Conservation (phyloP, 2,329 filamentous ascomycete species). For the Pseudogymnoascus sp. region DNA sequence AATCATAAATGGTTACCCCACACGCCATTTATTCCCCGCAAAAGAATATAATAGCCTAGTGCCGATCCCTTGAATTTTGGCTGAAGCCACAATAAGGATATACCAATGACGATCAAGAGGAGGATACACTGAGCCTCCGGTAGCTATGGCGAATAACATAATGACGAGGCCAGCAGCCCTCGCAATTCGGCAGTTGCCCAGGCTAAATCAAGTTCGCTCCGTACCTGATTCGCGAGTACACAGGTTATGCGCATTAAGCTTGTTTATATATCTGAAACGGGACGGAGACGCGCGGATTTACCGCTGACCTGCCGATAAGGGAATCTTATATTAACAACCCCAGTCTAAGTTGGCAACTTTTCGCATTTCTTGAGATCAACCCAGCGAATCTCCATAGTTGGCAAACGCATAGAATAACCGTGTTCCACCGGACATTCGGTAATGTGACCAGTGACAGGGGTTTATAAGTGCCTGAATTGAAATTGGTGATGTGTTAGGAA, state of each 20-base stretch:
- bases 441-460: background rate
- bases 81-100: constrained; percentile 7
- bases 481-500: background rate
- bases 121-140: background rate
- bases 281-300: background rate
- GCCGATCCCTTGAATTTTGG: background rate
- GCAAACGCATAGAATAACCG: background rate
- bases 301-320: background rate
- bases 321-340: background rate
- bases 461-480: background rate
- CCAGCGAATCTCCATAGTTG: background rate
- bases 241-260: background rate
- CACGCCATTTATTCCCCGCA: background rate
- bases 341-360: background rate
- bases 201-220: background rate
- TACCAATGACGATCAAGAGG: background rate
- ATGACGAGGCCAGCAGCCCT: background rate
- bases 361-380: background rate
- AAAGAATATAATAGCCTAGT: background rate
- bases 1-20: background rate
- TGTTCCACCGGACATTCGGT: background rate
- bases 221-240: background rate
- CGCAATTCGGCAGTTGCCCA: background rate
- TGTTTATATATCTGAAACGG: constrained; percentile 3
- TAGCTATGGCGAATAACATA: background rate